Percentiles rank a stretch among this genome's conserved stretches.
These are phyloP conservation scores for Beauveria rudraprayagi DNA, from an alignment of 2,329 filamentous ascomycete genomes.

Conservation along the genomic window DNA sequence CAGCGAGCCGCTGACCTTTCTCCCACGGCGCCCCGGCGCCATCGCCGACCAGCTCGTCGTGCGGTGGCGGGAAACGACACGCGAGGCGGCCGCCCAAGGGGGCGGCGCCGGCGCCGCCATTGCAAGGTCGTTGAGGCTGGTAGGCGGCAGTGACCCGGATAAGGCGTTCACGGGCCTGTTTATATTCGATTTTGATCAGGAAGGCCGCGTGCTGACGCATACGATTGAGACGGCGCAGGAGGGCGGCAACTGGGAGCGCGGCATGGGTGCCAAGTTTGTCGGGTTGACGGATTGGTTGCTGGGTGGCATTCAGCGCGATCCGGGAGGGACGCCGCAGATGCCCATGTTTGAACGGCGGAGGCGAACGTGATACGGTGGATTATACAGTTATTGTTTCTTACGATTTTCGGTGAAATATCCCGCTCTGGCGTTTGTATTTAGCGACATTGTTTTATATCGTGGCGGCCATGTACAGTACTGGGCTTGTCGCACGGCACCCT, in stretches of 20 bases:
- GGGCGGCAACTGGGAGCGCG: conserved; percentile 73
- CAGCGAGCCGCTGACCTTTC: conserved; percentile 42
- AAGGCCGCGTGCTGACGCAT: conserved; percentile 77
- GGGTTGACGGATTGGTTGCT: conserved; percentile 92
- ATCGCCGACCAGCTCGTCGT: conserved; percentile 77
- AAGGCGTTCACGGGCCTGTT: conserved; percentile 87
- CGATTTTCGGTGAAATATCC: not conserved
- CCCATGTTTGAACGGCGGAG: conserved; percentile 28
- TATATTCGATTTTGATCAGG: conserved; percentile 87
- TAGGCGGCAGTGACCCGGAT: conserved; percentile 39
- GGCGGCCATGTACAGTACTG: not conserved
- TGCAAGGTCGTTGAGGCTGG: conserved; percentile 34
- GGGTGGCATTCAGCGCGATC: conserved; percentile 59
- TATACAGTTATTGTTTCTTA: not conserved
- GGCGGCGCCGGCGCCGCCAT: conserved; percentile 22
- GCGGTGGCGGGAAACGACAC: conserved; percentile 57
- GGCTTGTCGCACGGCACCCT: not conserved
- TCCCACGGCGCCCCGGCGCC: conserved; percentile 43
- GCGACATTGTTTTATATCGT: not conserved
- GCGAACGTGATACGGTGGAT: conserved; percentile 16
- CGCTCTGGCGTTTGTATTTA: conserved; percentile 9
- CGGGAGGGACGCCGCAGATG: conserved; percentile 25
- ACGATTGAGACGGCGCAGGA: conserved; percentile 92
- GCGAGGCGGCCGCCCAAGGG: not conserved
- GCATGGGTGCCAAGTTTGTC: conserved; percentile 73